Evolutionary conservation across 2,329 filamentous ascomycete genomes (phyloP), one percentile per base, ranked within the genome.

Genomic region (Phyllosticta paracitricarpa): DNA sequence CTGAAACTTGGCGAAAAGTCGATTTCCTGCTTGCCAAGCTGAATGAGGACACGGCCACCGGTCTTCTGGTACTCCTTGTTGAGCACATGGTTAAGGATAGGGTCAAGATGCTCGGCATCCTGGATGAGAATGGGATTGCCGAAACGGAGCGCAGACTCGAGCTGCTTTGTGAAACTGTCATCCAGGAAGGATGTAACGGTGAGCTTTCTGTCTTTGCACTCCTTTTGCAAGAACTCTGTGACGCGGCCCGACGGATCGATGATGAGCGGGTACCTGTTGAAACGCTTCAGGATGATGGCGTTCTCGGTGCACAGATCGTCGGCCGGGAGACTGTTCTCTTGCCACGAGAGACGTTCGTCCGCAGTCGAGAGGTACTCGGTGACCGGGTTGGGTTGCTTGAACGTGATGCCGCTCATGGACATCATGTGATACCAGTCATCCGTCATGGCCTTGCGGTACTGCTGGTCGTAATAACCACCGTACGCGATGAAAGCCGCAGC

Each of bases 61-160:
- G 95, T 99, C 79, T 92, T 95, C 76, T 99, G 95, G 75, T 99
- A 99, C 72, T 99, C 94, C 75, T 99, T 99, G 79, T 99, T 99
- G 75, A 99, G 85, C 61, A 99, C 93, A 69, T 99, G 94, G 71
- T 97, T 99, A 68, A 99, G 86, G 63, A 99, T 92, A 0, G 95
- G 95, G 71, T 99, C 94, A 62, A 99, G 79, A 72, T 99, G 89
- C 76, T 99, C 95, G 0, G 94, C 95, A 73, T 99, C 94, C 75
- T 99, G 94, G 63, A 99, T 99, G 64, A 99, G 84, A 66, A 99
- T 99, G 1, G 94, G 93, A 71, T 99, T 99, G 70, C 94, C 94
- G 76, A 99, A 99, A 71, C 94, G 90, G 64, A 99, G 81, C 19
- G 94, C 94, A 71, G 92, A 97, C 77, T 99, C 94, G 17, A 99